These are phyloP conservation scores for Pythium brassicae DNA, from an alignment of 352 stramenopile genomes.

Conservation along the genomic window DNA sequence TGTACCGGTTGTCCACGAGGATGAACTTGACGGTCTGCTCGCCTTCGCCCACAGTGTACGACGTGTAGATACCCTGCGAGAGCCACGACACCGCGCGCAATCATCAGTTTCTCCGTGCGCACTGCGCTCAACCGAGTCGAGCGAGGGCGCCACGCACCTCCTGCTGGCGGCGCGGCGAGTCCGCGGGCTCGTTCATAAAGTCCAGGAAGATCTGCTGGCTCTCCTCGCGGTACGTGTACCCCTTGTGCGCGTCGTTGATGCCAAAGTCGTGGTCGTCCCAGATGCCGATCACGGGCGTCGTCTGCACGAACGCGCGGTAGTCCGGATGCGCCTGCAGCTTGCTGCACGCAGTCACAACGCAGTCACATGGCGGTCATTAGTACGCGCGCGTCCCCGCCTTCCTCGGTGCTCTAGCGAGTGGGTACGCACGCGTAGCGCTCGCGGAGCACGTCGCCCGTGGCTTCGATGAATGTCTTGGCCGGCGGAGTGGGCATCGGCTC, in stretches of 20 bases:
- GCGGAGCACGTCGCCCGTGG: constrained; percentile 42
- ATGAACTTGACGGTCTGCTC: constrained; percentile 83
- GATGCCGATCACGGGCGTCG: constrained; percentile 77
- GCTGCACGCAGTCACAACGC: constrained; percentile 17
- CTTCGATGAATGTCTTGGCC: constrained; percentile 59
- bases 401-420: too few species aligned
- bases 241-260: constrained; percentile 85
- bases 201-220: constrained; percentile 85
- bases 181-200: constrained; percentile 71
- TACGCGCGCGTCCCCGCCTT: too few species aligned
- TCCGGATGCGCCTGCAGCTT: constrained; percentile 60
- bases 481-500: constrained; percentile 40
- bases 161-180: constrained; percentile 72
- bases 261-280: constrained; percentile 91
- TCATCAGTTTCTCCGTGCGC: too few species aligned
- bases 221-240: constrained; percentile 63
- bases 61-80: constrained; percentile 76
- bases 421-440: constrained; percentile 52
- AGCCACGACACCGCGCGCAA: too few species aligned
- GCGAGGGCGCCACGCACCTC: too few species aligned
- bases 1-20: constrained; percentile 85
- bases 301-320: constrained; percentile 55
- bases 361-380: constrained; percentile 2
- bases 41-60: constrained; percentile 64
- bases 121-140: too few species aligned